Conservation (phyloP, 2,329 filamentous ascomycete species). For the Arthrobotrys megalospora region DNA sequence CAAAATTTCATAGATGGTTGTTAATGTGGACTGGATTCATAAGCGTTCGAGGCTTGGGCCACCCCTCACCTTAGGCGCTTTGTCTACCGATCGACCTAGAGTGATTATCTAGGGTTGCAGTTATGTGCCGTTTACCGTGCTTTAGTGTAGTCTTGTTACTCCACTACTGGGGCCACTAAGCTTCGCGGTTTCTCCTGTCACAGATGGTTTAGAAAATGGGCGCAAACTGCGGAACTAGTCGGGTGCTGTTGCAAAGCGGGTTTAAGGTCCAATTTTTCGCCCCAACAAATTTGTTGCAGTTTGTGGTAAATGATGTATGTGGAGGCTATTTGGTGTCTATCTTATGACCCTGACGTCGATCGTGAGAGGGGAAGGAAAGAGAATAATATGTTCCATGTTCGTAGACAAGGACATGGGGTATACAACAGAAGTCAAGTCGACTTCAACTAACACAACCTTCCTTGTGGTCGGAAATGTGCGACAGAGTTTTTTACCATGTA, state of each 20-base stretch:
- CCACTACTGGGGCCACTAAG: neutral
- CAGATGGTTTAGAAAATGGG: neutral
- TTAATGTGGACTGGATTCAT: slow-evolving; percentile 33
- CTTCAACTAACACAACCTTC: slow-evolving; percentile 27
- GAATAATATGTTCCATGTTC: slow-evolving; percentile 18
- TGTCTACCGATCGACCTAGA: slow-evolving; percentile 11
- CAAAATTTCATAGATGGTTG: slow-evolving; percentile 5
- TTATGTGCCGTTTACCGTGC: slow-evolving; percentile 36
- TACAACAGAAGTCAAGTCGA: neutral
- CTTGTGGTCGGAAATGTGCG: slow-evolving; percentile 58
- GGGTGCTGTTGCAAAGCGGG: slow-evolving; percentile 6
- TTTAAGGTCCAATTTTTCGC: slow-evolving; percentile 1
- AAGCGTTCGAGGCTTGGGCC: slow-evolving; percentile 43
- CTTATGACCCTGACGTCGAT: slow-evolving; percentile 26
- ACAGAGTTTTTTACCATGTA: slow-evolving; percentile 21
- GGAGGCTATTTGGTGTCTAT: neutral
- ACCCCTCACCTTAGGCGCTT: slow-evolving; percentile 16
- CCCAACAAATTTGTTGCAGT: slow-evolving; percentile 14
- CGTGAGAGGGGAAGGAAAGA: slow-evolving; percentile 13
- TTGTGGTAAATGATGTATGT: slow-evolving; percentile 19
- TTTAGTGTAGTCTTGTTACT: slow-evolving; percentile 21
- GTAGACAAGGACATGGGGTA: neutral
- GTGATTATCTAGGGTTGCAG: slow-evolving; percentile 16
- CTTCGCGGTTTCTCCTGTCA: slow-evolving; percentile 13
- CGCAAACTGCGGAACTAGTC: slow-evolving; percentile 11